phyloP scores from a whole-genome alignment of 2,329 filamentous ascomycete genomes.

The Fusarium verrucosum region DNA sequence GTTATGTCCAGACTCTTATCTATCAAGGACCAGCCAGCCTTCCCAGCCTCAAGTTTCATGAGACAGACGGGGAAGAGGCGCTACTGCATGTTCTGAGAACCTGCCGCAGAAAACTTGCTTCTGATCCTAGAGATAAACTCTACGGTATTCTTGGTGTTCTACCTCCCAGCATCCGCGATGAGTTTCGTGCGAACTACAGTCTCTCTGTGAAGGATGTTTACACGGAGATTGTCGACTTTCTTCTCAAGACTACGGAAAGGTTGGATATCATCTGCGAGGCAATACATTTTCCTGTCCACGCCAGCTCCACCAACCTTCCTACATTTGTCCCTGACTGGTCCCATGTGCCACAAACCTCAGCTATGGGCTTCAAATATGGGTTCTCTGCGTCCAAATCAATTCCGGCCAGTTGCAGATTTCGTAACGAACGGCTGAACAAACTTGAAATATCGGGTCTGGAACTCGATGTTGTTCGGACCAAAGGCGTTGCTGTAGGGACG shows the following conservation, averaged over 20 bases:
- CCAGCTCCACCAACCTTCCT: slow-evolving; percentile 8
- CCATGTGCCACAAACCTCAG: slow-evolving; percentile 15
- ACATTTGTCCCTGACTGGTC: slow-evolving; percentile 32
- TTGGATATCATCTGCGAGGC: slow-evolving; percentile 23
- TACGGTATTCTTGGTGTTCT: slow-evolving; percentile 21
- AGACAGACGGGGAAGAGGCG: not conserved
- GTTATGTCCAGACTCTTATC: slow-evolving; percentile 8
- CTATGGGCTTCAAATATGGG: slow-evolving; percentile 13
- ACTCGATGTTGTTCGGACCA: slow-evolving; percentile 2
- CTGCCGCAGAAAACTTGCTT: slow-evolving; percentile 11
- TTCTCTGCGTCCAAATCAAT: slow-evolving; percentile 1
- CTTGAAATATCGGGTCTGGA: slow-evolving; percentile 15
- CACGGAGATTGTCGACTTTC: slow-evolving; percentile 22
- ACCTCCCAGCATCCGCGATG: not conserved
- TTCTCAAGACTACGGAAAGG: slow-evolving; percentile 15
- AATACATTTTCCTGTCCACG: slow-evolving; percentile 12
- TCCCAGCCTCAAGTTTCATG: not conserved
- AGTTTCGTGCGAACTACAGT: slow-evolving; percentile 11
- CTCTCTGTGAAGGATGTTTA: slow-evolving; percentile 27
- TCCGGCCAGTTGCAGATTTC: slow-evolving; percentile 2
- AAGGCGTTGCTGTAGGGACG: slow-evolving; percentile 15
- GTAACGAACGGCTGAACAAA: slow-evolving; percentile 17
- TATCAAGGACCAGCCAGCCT: slow-evolving; percentile 13
- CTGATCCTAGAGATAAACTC: slow-evolving; percentile 19
- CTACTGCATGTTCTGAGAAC: slow-evolving; percentile 14